Base-by-base conservation (phyloP, 495 filamentous ascomycete species). In the Neurospora africana region DNA sequence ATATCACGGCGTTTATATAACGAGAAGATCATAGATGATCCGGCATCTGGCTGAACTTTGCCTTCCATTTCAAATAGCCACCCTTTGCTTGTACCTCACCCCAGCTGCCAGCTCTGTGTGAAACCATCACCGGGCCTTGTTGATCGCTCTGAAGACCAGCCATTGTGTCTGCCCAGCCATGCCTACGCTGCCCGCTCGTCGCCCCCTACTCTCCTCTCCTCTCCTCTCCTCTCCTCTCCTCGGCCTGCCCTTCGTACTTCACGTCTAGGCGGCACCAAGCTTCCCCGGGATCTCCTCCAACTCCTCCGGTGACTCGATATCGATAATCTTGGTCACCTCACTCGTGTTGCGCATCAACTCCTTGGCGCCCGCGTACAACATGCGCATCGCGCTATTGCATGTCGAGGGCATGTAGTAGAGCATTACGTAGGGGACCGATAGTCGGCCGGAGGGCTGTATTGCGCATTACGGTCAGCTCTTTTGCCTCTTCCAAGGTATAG, bases 321-420 rank as follows among this genome's bases (percentile, higher is more conserved):
- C 93, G 69, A 97, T 85, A 9, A 97, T 90, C 72, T 87, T 88
- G 37, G 90, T 90, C 36, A 93, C 92, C 82, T 97, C 93, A 11
- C 92, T 91, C 70, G 92, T 93, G 76, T 91, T 96, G 74, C 94
- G 89, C 89, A 99, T 92, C 81, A 97, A 82, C 83, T 99, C 95
- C 80, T 96, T 97, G 33, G 95, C 95, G 23, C 93, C 90, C 21
- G 95, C 95, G 82, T 99, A 99, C 83, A 93, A 86, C 95, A 98
- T 98, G 69, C 92, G 89, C 78, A 90, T 81, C 73, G 91, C 91
- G 73, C 84, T 86, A 80, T 95, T 97, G 83, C 92, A 94, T 65
- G 94, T 97, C 65, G 88, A 90, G 21, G 95, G 95, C 68, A 98
- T 87, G 81, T 94, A 97, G 83, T 94, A 97, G 43, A 99, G 83